Evolutionary conservation across 2,329 filamentous ascomycete genomes (phyloP).

Genomic region (Rugonectria rugulosa): DNA sequence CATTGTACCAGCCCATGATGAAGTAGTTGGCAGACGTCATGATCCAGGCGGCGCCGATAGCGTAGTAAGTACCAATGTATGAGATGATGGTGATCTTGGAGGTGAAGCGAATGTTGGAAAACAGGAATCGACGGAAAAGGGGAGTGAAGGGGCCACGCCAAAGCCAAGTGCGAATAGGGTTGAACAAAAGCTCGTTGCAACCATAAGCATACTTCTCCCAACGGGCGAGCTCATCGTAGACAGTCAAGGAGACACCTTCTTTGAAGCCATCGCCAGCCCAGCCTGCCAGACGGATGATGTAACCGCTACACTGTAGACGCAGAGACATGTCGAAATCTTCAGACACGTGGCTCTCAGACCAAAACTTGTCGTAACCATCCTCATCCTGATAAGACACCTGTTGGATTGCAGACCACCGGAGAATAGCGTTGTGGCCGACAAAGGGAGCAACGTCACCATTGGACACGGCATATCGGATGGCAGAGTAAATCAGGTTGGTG

Average conservation of each 20-base stretch:
- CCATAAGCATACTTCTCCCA: constrained; percentile 91
- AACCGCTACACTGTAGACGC: constrained; percentile 75
- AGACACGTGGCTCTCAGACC: constrained; percentile 81
- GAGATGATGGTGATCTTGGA: constrained; percentile 79
- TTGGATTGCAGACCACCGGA: constrained; percentile 79
- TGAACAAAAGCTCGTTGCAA: constrained; percentile 83
- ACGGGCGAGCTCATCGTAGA: constrained; percentile 83
- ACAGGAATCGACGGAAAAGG: constrained; percentile 77
- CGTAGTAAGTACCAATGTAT: constrained; percentile 83
- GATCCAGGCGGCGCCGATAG: constrained; percentile 78
- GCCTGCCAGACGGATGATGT: constrained; percentile 75
- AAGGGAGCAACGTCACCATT: constrained; percentile 81
- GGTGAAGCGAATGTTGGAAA: constrained; percentile 76
- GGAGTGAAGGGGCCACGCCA: constrained; percentile 79
- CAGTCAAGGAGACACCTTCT: constrained; percentile 83
- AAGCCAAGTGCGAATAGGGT: constrained; percentile 77
- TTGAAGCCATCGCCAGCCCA: constrained; percentile 82
- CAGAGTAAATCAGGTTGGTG: constrained; percentile 78
- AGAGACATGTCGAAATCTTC: constrained; percentile 87
- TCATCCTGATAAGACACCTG: constrained; percentile 74
- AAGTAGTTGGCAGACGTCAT: constrained; percentile 79
- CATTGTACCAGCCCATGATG: constrained; percentile 78
- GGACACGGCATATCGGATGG: constrained; percentile 78
- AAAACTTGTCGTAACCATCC: constrained; percentile 79
- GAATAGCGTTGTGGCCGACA: constrained; percentile 81